Conservation (phyloP, 2,329 filamentous ascomycete species). For the Ophiostoma himal-ulmi region DNA sequence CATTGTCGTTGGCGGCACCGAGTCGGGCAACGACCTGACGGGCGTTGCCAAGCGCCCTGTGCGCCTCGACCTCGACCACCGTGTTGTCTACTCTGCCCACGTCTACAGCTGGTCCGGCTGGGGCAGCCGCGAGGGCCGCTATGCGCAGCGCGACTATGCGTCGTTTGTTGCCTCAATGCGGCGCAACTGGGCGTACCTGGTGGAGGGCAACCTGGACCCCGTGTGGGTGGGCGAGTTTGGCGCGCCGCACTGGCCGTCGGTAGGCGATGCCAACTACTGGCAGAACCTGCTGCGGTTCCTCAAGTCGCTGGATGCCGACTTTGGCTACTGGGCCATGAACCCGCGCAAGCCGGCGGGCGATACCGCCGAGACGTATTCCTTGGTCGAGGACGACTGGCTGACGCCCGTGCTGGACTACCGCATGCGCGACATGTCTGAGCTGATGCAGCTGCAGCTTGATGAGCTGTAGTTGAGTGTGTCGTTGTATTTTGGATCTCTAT, state of each 20-base stretch:
- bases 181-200: constrained; percentile 60
- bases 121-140: constrained; percentile 56
- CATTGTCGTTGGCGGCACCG: constrained; percentile 62
- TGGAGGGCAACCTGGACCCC: constrained; percentile 50
- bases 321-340: constrained; percentile 66
- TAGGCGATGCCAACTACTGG: constrained; percentile 61
- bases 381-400: constrained; percentile 59
- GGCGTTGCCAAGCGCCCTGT: constrained; percentile 52
- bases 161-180: constrained; percentile 60
- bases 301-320: constrained; percentile 54
- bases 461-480: constrained; percentile 1
- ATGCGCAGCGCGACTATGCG: constrained; percentile 53
- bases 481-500: not conserved
- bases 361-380: constrained; percentile 53
- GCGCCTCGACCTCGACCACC: constrained; percentile 47
- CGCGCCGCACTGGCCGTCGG: constrained; percentile 46
- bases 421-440: constrained; percentile 54
- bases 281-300: constrained; percentile 55
- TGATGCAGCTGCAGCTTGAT: constrained; percentile 29
- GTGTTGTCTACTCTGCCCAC: constrained; percentile 62
- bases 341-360: constrained; percentile 56
- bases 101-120: constrained; percentile 67
- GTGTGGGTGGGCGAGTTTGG: constrained; percentile 67
- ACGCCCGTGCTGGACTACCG: constrained; percentile 58
- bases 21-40: constrained; percentile 59